Percentiles rank a stretch among this genome's conserved stretches.
Evolutionary conservation across 768 basidiomycete genomes (phyloP).

Genomic region (Stropharia rugosoannulata): DNA sequence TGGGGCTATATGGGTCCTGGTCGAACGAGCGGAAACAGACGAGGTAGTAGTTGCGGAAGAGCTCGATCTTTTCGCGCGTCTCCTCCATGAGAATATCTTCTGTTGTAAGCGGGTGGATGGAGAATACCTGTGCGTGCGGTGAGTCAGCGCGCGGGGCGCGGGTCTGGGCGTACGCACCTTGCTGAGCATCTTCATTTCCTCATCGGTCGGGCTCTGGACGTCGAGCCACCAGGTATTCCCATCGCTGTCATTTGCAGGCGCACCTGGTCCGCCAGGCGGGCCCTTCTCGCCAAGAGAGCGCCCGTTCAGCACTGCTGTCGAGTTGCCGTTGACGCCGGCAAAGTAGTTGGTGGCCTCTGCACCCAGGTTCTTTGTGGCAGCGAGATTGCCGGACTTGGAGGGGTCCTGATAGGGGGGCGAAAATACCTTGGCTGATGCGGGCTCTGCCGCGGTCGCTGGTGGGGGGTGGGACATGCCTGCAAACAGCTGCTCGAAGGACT

Average conservation of each 20-base stretch:
- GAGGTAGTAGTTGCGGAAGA: constrained; percentile 97
- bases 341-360: neutral
- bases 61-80: constrained; percentile 98
- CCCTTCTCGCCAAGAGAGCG: neutral
- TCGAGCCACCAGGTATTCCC: constrained; percentile 96
- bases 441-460: neutral
- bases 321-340: neutral
- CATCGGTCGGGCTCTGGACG: constrained; percentile 89
- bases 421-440: neutral
- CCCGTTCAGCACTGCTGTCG: neutral
- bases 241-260: constrained; percentile 17
- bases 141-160: neutral
- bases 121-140: constrained; percentile 68
- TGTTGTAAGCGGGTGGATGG: constrained; percentile 95
- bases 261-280: constrained; percentile 39
- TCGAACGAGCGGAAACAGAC: constrained; percentile 99
- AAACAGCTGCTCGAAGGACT: constrained; percentile 92
- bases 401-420: constrained; percentile 17
- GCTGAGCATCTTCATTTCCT: constrained; percentile 96
- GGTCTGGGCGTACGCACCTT: constrained; percentile 54
- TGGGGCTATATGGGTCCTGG: constrained; percentile 96
- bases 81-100: constrained; percentile 99
- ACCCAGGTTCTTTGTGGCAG: neutral
- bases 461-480: constrained; percentile 37
- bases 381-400: neutral